These are phyloP conservation scores for Pythium brachiatum DNA, from an alignment of 352 stramenopile species.

Conservation along the genomic window DNA sequence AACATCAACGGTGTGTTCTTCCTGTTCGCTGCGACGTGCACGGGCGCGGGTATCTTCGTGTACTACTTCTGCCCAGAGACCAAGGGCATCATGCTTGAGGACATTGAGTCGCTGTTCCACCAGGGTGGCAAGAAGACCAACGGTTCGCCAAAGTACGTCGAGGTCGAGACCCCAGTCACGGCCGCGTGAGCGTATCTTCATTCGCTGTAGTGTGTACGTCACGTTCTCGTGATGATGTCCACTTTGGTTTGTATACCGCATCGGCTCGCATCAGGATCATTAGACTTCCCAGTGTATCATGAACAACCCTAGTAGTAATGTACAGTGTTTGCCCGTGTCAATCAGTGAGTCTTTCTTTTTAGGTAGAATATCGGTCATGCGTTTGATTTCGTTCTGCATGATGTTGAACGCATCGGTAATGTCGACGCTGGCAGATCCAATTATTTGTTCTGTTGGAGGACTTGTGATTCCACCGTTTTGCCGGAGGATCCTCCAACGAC, in stretches of 20 bases:
- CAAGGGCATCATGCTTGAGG: constrained; percentile 34
- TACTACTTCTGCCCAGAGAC: constrained; percentile 38
- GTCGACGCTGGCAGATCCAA: no score
- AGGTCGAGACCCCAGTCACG: constrained; percentile 4
- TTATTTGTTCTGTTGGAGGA: no score
- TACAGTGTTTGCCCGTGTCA: constrained; percentile 1
- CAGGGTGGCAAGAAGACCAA: background rate
- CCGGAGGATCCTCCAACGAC: no score
- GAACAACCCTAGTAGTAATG: constrained; percentile 5
- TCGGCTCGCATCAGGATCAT: background rate
- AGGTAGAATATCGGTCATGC: no score
- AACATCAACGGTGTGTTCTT: constrained; percentile 46
- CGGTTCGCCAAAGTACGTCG: constrained; percentile 1
- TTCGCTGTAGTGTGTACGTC: background rate
- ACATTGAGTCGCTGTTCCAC: constrained; percentile 34
- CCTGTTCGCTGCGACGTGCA: constrained; percentile 39
- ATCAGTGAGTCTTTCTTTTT: no score
- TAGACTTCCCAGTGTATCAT: constrained; percentile 2
- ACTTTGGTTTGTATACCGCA: background rate
- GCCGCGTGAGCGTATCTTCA: background rate
- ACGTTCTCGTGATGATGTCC: background rate
- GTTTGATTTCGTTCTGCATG: background rate
- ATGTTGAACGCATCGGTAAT: no score
- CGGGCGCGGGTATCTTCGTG: constrained; percentile 27
- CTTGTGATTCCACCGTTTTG: no score